Conservation (phyloP, 75 land plant species). For the Pseudotsuga menziesii region DNA sequence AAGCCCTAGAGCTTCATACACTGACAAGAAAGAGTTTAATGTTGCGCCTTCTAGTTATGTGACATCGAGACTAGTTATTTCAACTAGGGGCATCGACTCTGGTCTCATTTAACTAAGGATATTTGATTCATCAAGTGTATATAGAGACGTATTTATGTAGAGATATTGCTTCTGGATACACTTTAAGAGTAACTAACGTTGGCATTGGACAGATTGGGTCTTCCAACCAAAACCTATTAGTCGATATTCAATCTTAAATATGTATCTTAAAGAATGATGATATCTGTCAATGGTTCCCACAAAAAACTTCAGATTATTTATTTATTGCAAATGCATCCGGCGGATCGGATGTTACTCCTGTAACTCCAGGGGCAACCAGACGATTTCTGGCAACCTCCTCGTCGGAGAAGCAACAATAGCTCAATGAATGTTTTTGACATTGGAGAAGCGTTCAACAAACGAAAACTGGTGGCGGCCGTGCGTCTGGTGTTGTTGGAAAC, state of each 20-base stretch:
- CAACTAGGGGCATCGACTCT: too few relatives aligned
- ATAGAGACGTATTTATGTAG: too few relatives aligned
- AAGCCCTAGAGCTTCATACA: too few relatives aligned
- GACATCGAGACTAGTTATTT: too few relatives aligned
- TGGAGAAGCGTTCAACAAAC: constrained; percentile 27
- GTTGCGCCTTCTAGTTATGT: too few relatives aligned
- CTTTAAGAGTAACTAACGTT: too few relatives aligned
- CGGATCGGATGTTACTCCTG: constrained; percentile 50
- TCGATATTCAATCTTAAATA: background rate
- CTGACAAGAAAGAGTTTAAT: too few relatives aligned
- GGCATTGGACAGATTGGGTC: too few relatives aligned
- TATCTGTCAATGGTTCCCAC: constrained; percentile 7
- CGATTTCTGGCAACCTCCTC: too few relatives aligned
- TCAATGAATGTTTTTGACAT: constrained; percentile 43
- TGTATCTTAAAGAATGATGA: background rate
- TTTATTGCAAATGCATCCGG: constrained; percentile 45
- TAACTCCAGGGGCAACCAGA: constrained; percentile 73
- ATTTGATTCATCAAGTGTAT: too few relatives aligned
- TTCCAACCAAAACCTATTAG: background rate
- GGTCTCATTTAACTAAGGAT: too few relatives aligned
- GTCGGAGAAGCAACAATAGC: constrained; percentile 28
- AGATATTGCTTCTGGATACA: too few relatives aligned
- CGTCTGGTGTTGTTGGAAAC: constrained; percentile 31
- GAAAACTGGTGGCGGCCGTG: constrained; percentile 25
- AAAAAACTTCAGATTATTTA: constrained; percentile 53